phyloP scores from a whole-genome alignment of 1,284 basidiomycete genomes.

The Hemileia vastatrix region DNA sequence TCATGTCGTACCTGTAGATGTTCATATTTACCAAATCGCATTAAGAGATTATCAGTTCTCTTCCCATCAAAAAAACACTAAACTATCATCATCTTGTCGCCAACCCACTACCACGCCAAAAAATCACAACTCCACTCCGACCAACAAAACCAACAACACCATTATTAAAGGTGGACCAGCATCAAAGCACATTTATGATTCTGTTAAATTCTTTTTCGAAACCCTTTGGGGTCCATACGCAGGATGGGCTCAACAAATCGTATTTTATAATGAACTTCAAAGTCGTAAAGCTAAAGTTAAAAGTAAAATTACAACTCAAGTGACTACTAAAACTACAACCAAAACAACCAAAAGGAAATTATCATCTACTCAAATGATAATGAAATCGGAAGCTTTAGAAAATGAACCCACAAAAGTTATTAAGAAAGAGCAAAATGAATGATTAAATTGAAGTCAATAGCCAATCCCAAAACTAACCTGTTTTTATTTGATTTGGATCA shows the following conservation, averaged over 20 bases:
- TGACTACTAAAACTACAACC: no score
- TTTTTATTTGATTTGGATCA: no score
- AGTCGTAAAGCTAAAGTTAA: no score
- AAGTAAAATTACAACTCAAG: no score
- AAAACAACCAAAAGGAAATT: no score
- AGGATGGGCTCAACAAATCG: conserved; percentile 83
- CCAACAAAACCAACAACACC: neutral
- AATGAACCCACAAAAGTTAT: no score
- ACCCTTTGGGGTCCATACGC: conserved; percentile 52
- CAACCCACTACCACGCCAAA: neutral
- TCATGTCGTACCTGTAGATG: conserved; percentile 15
- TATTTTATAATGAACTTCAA: conserved; percentile 46
- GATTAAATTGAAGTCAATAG: no score
- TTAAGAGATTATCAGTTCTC: conserved; percentile 11
- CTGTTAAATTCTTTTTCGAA: neutral
- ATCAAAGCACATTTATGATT: conserved; percentile 2
- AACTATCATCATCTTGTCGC: neutral
- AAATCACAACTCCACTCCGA: conserved; percentile 24
- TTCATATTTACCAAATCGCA: conserved; percentile 18
- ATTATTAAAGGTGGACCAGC: neutral
- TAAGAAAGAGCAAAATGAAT: no score
- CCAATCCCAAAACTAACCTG: no score
- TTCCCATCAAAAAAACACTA: neutral
- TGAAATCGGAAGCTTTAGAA: no score
- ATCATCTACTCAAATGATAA: no score